phyloP scores from a whole-genome alignment of 495 filamentous ascomycete species.

The Penicillium daleae region DNA sequence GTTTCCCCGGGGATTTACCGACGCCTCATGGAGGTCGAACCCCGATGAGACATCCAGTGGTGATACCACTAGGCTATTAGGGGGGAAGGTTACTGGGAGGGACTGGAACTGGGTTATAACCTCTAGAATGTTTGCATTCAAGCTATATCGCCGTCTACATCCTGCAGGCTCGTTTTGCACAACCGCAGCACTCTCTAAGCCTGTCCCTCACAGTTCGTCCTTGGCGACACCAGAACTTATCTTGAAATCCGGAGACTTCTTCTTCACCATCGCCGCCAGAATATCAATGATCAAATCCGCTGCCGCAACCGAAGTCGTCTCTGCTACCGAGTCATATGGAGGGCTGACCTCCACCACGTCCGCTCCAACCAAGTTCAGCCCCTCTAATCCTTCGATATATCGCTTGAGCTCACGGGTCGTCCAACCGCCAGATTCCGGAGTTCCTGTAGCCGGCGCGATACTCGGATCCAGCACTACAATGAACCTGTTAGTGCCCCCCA shows the following conservation, averaged over 20 bases:
- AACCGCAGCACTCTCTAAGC: not conserved
- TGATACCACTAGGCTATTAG: no score
- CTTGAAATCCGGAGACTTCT: constrained; percentile 12
- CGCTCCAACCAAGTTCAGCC: not conserved
- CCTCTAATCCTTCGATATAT: not conserved
- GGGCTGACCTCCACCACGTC: constrained; percentile 26
- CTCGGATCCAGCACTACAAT: not conserved
- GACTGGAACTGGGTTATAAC: no score
- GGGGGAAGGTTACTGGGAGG: no score
- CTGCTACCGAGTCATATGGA: constrained; percentile 51
- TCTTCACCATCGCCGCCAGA: constrained; percentile 31
- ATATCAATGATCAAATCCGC: constrained; percentile 43
- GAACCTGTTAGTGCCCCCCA: not conserved
- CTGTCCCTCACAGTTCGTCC: not conserved
- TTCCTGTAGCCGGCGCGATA: not conserved
- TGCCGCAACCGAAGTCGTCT: constrained; percentile 52
- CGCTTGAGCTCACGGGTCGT: not conserved
- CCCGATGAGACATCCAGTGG: no score
- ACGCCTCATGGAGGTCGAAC: no score
- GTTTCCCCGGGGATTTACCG: no score
- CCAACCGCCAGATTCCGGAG: not conserved
- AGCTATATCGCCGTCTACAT: no score
- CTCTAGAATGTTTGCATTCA: no score
- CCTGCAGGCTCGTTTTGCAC: not conserved
- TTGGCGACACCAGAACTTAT: not conserved